Base-by-base conservation (phyloP, 202 grass and related monocot species). In the Setaria italica region DNA sequence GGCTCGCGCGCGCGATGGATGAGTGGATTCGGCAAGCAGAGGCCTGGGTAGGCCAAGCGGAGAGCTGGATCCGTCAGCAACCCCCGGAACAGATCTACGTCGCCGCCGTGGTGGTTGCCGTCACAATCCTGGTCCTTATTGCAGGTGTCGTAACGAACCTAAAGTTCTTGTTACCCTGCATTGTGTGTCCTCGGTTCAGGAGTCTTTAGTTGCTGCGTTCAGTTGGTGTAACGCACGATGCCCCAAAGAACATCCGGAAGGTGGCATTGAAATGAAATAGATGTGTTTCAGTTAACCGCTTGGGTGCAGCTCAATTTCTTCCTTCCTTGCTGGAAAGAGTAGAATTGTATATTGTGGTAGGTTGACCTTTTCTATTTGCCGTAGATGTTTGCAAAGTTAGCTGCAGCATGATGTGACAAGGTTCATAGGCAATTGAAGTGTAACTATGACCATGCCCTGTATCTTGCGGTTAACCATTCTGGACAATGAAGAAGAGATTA, bases 71-170 rank as follows among this genome's bases (percentile, higher is more conserved):
- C 54, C 74, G 54, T 57, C 74, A 77, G 54, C 54, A 85, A 8
- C 86, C 90, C n/a, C 71, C 79, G 30, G 93, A 99, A 72, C 93
- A 94, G 88, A 90, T 99, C 76, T 99, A 99, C 77, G 46, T 85
- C 85, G 91, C 92, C 6, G 62, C 82, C 17, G 85, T 82, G 43
- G 90, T 92, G 82, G 16, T 99, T 55, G n/a, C 83, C 33, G 11
- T 94, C 39, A 96, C 92, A 25, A 37, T 96, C 73, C 62, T 85
- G 60, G 45, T 92, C 66, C 88, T 99, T 39, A 15, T 78, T n/a
- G 11, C 78, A 81, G 85, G 89, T 91, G 56, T n/a, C 35, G 39
- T 67, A 2, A 14, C 20, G 29, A 70, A 10, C 7, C 55, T 30
- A 9, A 35, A 74, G 25, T 65, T 86, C 16, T 19, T 57, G 11